These are phyloP conservation scores for Arctostaphylos glauca DNA, from an alignment of 148 eudicot genomes.

Conservation along the genomic window DNA sequence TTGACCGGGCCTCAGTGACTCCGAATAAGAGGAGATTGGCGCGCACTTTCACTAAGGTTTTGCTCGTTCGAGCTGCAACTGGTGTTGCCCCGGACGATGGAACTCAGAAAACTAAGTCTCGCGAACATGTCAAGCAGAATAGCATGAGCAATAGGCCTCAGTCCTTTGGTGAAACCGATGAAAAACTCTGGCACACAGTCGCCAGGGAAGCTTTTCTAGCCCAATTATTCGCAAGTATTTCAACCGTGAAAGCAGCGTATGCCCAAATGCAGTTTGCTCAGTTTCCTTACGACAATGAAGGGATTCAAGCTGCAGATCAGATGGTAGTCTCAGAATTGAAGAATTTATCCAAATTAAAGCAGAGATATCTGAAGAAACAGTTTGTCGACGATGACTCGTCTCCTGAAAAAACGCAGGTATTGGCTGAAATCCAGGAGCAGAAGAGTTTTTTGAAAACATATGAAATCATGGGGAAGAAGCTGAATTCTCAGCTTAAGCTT, in stretches of 20 bases:
- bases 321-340: conserved; percentile 66
- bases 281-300: conserved; percentile 76
- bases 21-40: conserved; percentile 59
- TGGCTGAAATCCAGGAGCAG: conserved; percentile 74
- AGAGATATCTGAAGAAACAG: conserved; percentile 60
- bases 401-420: conserved; percentile 49
- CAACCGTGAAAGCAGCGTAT: conserved; percentile 79
- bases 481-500: conserved; percentile 65
- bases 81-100: conserved; percentile 57
- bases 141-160: background rate
- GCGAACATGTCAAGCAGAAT: conserved; percentile 29
- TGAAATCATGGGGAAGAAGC: conserved; percentile 61
- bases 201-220: conserved; percentile 73
- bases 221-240: conserved; percentile 67
- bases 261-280: conserved; percentile 78
- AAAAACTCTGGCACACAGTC: conserved; percentile 31
- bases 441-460: conserved; percentile 62
- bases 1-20: conserved; percentile 26
- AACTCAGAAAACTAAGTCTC: conserved; percentile 37
- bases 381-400: conserved; percentile 35
- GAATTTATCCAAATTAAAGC: conserved; percentile 64
- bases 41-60: conserved; percentile 69
- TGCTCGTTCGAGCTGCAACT: conserved; percentile 49
- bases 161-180: conserved; percentile 33
- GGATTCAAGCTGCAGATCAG: conserved; percentile 71